Base-by-base conservation (phyloP, 129 eudicot species). In the Calendula officinalis region DNA sequence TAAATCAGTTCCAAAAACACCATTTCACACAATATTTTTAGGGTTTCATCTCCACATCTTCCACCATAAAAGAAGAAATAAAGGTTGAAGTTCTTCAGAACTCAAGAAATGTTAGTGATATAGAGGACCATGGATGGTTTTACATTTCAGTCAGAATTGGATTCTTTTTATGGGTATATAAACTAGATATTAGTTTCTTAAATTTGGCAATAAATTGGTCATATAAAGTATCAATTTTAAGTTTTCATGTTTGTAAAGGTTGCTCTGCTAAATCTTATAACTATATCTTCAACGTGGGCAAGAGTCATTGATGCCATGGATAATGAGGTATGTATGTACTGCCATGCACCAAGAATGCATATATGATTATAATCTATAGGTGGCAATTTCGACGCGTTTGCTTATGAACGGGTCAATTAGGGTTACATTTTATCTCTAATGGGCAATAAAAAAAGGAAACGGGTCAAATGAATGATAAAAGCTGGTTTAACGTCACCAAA, bases 201-300 rank as follows among this genome's bases (percentile, higher is more conserved):
- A 45, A 51, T 48, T 5, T 60, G 12, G 36, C 67, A 5, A 10
- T 13, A 61, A 45, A 30, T 32, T n/a, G 8, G 38, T 45, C 13
- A 6, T 60, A 12, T 17, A 50, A 46, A 15, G 41, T 59, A 14
- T 54, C n/a, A 47, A 57, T 35, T 47, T 62, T 15, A 47, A 57
- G 27, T 47, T 62, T 42, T 56, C 74, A 55, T 47, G 13, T 51
- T 67, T 59, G 52, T 72, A 56, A 66, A 91, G 97, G 84, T 91
- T 70, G 96, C 95, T 41, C 65, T 91, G 64, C 84, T 91, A 52
- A 91, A 91, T 77, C 86, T 87, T 56, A 87, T 91, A 50, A 87
- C 97, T 36, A 91, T 91, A 68, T 87, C 97, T 68, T 91, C 97
- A 67, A 91, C 97, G 3, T 91, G 97, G 97, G 94, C 97, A 38